Conservation (phyloP, 176 grass and related monocot species). For the Neostapfia colusana region DNA sequence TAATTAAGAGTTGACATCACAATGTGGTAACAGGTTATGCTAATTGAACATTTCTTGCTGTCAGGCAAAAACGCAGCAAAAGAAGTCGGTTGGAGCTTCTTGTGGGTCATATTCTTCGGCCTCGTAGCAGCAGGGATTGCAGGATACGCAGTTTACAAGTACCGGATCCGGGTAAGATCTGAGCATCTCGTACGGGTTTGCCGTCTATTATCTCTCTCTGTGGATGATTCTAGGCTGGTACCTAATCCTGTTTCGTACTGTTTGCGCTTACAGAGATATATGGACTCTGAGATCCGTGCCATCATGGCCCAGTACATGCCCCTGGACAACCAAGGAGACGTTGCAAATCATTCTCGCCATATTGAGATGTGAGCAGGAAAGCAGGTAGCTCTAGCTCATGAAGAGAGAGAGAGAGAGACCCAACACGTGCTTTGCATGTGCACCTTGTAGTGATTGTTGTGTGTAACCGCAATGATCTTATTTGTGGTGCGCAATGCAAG, state of each 20-base stretch:
- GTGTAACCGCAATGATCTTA: background rate
- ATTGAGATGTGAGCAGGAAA: slow-evolving; percentile 51
- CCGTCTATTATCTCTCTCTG: background rate
- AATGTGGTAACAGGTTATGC: slow-evolving; percentile 12
- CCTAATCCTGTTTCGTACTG: slow-evolving; percentile 10
- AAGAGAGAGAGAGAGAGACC: background rate
- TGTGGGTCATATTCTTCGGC: slow-evolving; percentile 85
- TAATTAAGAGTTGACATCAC: background rate
- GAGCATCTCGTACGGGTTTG: background rate
- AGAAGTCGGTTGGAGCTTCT: slow-evolving; percentile 72
- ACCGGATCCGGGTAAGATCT: slow-evolving; percentile 74
- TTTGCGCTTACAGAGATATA: slow-evolving; percentile 58
- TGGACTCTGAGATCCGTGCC: slow-evolving; percentile 86
- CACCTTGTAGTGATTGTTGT: slow-evolving; percentile 20
- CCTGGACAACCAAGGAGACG: slow-evolving; percentile 67
- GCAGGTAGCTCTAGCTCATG: background rate
- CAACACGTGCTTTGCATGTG: background rate
- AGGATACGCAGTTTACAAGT: slow-evolving; percentile 89
- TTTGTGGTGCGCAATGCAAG: background rate
- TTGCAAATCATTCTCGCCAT: slow-evolving; percentile 53
- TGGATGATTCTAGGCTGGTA: slow-evolving; percentile 3
- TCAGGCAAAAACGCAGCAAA: slow-evolving; percentile 64
- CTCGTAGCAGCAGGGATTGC: slow-evolving; percentile 62
- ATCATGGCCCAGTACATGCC: slow-evolving; percentile 95
- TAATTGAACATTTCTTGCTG: slow-evolving; percentile 18